Conservation (phyloP, 305 asterid genomes). For the Plantago coronopus region DNA sequence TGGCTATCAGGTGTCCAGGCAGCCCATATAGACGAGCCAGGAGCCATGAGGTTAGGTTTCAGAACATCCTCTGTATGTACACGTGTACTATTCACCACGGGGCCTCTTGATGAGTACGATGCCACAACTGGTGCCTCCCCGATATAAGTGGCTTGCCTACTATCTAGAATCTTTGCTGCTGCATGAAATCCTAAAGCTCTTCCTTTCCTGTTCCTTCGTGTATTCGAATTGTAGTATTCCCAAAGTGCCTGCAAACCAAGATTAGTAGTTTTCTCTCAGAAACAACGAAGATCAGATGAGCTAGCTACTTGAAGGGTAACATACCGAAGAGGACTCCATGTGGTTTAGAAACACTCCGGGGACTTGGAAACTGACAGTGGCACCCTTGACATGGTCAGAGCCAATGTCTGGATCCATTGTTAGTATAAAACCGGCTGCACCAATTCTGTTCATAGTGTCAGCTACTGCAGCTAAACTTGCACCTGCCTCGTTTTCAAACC, state of each 20-base stretch:
- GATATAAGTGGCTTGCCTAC: conserved; percentile 43
- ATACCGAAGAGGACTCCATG: conserved; percentile 52
- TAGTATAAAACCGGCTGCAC: conserved; percentile 63
- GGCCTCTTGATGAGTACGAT: conserved; percentile 62
- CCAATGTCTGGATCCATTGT: conserved; percentile 52
- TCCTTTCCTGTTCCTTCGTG: conserved; percentile 42
- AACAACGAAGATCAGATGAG: too few relatives aligned
- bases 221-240: conserved; percentile 49
- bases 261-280: not conserved
- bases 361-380: conserved; percentile 33
- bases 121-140: conserved; percentile 52
- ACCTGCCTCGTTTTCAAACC: conserved; percentile 41
- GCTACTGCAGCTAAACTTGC: conserved; percentile 47
- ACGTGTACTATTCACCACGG: conserved; percentile 46
- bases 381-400: conserved; percentile 42
- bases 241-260: conserved; percentile 39
- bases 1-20: conserved; percentile 62
- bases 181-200: conserved; percentile 44
- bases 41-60: conserved; percentile 64
- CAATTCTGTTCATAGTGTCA: conserved; percentile 35
- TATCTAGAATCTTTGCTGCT: conserved; percentile 44
- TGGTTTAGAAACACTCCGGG: conserved; percentile 53
- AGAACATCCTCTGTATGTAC: conserved; percentile 58
- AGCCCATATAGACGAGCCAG: conserved; percentile 71
- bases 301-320: not conserved